phyloP scores from a whole-genome alignment of 2,329 filamentous ascomycete genomes.

The Ophiostoma quercus region DNA sequence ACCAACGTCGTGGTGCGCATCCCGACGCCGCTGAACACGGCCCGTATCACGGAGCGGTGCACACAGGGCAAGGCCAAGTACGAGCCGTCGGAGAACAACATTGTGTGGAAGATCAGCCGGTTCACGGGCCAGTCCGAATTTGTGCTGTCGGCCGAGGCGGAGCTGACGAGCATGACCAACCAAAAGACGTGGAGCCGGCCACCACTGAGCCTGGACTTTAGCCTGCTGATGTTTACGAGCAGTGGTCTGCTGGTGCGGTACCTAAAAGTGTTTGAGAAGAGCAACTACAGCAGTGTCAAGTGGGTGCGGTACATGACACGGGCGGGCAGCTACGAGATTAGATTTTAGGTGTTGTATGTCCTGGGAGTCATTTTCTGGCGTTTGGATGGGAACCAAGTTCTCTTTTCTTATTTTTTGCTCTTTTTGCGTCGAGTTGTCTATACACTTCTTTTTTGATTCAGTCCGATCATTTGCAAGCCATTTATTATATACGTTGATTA shows the following conservation, averaged over 20 bases:
- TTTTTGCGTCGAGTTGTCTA: neutral
- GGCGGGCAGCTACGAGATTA: constrained; percentile 94
- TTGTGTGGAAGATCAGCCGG: constrained; percentile 98
- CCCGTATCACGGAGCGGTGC: constrained; percentile 84
- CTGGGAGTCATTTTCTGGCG: neutral
- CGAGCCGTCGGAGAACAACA: constrained; percentile 95
- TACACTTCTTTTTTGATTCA: neutral
- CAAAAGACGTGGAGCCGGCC: constrained; percentile 96
- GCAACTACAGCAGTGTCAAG: constrained; percentile 96
- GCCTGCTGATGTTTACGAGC: constrained; percentile 95
- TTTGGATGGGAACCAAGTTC: constrained; percentile 4
- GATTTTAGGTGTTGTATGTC: constrained; percentile 43
- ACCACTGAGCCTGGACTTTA: constrained; percentile 86
- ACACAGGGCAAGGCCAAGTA: constrained; percentile 98
- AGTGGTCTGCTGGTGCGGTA: constrained; percentile 88
- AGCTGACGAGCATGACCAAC: constrained; percentile 93
- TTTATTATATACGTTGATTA: neutral
- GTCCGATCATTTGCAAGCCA: neutral
- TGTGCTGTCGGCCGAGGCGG: constrained; percentile 88
- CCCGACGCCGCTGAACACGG: constrained; percentile 93
- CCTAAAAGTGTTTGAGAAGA: constrained; percentile 98
- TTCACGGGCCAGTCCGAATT: constrained; percentile 98
- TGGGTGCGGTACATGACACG: constrained; percentile 99
- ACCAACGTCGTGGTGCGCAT: constrained; percentile 94
- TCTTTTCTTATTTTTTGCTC: neutral